These are phyloP conservation scores for Schrenkiella parvula DNA, from an alignment of 345 rosid species.

Conservation along the genomic window DNA sequence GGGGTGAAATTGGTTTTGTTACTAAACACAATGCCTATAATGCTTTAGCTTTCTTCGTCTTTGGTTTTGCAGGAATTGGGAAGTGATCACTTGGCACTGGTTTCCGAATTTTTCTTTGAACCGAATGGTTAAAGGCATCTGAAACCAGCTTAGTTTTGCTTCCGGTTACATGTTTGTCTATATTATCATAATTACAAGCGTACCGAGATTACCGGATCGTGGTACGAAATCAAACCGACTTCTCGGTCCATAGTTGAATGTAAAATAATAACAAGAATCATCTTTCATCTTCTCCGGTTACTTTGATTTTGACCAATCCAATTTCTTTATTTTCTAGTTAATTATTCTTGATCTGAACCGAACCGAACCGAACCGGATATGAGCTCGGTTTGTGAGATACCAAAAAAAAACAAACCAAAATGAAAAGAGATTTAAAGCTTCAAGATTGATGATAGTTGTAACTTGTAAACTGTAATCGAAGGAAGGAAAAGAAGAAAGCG, in stretches of 20 bases:
- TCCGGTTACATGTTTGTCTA: background rate
- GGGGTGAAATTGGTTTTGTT: background rate
- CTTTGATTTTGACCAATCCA: background rate
- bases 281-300: background rate
- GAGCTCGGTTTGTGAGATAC: background rate
- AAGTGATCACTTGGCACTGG: constrained; percentile 81
- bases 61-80: constrained; percentile 51
- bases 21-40: background rate
- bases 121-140: constrained; percentile 8
- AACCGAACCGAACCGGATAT: background rate
- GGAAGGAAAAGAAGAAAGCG: background rate
- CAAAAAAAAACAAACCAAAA: background rate
- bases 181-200: background rate
- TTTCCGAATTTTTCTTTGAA: constrained; percentile 61
- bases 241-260: background rate
- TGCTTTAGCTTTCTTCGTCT: background rate
- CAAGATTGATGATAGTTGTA: background rate
- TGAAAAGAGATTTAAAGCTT: background rate
- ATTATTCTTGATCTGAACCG: background rate
- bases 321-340: too few relatives aligned
- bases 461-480: background rate
- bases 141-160: constrained; percentile 3
- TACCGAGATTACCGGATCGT: background rate
- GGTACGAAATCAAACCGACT: background rate
- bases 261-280: background rate